Conservation (phyloP, 257 asterid genomes). For the Salvia rosmarinus region DNA sequence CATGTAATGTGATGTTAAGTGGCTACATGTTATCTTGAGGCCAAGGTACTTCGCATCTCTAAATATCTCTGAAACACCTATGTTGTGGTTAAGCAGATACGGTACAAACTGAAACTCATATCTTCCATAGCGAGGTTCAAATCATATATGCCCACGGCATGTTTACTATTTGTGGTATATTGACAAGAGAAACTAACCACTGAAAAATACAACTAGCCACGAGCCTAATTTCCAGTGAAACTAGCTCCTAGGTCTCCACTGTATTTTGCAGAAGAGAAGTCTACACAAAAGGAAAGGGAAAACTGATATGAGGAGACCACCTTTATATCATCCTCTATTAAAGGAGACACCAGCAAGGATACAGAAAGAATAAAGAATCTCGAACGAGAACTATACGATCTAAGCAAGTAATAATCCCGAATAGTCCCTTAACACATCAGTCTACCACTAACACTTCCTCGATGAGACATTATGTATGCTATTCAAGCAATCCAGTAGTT, state of each 20-base stretch:
- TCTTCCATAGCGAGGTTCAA: not conserved
- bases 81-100: not conserved
- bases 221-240: not conserved
- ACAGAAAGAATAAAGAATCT: not conserved
- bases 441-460: not conserved
- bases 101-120: not conserved
- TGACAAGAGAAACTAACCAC: too few species aligned
- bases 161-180: not conserved
- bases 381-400: not conserved
- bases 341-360: not conserved
- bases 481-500: conserved; percentile 7
- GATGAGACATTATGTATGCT: not conserved
- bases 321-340: not conserved
- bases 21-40: not conserved
- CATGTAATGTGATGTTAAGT: too few species aligned
- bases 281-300: not conserved
- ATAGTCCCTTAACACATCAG: not conserved
- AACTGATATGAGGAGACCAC: not conserved
- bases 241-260: not conserved
- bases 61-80: not conserved
- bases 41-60: not conserved
- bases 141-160: not conserved
- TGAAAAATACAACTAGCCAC: not conserved
- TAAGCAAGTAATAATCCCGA: not conserved
- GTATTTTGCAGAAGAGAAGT: not conserved